phyloP scores from a whole-genome alignment of 2,329 filamentous ascomycete species.

The Zasmidium citrigriseum region DNA sequence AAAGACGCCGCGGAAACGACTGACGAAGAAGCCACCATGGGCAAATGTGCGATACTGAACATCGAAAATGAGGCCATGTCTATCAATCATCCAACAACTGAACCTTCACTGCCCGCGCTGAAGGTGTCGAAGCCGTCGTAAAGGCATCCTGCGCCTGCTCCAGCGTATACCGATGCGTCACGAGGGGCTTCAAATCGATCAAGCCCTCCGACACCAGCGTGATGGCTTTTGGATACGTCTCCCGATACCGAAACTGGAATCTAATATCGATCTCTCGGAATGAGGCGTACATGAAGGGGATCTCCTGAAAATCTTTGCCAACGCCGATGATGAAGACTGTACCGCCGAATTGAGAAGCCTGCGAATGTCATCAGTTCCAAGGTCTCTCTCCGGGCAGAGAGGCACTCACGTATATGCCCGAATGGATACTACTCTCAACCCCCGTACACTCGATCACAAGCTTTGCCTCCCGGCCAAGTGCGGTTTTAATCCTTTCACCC shows the following conservation, averaged over 20 bases:
- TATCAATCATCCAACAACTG: conserved; percentile 32
- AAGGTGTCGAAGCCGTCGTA: conserved; percentile 38
- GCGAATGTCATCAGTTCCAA: conserved; percentile 4
- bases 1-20: background rate
- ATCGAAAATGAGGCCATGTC: background rate
- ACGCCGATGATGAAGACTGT: conserved; percentile 41
- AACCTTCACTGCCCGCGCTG: conserved; percentile 39
- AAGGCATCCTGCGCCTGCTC: conserved; percentile 42
- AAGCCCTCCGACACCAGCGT: conserved; percentile 41
- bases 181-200: conserved; percentile 41
- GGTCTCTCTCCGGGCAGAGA: background rate
- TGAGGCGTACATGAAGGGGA: conserved; percentile 42
- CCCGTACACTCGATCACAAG: conserved; percentile 40
- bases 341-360: conserved; percentile 39
- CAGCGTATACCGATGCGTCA: conserved; percentile 40
- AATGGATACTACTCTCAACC: conserved; percentile 35
- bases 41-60: background rate
- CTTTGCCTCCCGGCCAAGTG: conserved; percentile 34
- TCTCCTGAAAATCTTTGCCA: conserved; percentile 38
- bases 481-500: conserved; percentile 38
- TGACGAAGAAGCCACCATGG: background rate
- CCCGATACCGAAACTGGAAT: conserved; percentile 43
- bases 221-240: conserved; percentile 46
- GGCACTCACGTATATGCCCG: conserved; percentile 35
- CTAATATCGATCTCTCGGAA: conserved; percentile 41